These are phyloP conservation scores for Rubia peregrina DNA, from an alignment of 305 asterid genomes.

Conservation along the genomic window DNA sequence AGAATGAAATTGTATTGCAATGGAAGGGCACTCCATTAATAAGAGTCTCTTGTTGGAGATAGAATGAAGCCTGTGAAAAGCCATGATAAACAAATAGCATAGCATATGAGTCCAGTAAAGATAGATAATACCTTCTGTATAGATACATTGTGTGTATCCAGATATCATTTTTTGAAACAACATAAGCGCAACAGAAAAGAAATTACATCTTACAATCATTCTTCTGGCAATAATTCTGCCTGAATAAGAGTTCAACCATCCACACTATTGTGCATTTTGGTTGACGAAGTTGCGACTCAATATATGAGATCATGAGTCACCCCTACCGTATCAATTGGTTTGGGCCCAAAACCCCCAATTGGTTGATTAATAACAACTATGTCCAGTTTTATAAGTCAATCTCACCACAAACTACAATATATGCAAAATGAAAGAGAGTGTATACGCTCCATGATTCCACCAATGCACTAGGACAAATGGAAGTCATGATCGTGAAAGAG, in stretches of 20 bases:
- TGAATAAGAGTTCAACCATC: background rate
- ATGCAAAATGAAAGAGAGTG: background rate
- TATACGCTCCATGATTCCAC: background rate
- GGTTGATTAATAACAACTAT: too few relatives aligned
- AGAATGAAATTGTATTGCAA: slow-evolving; percentile 50
- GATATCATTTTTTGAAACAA: background rate
- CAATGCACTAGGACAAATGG: background rate
- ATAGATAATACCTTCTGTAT: background rate
- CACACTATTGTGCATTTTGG: background rate
- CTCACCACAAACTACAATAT: background rate
- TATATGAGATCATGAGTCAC: too few relatives aligned
- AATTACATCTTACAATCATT: background rate
- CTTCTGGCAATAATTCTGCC: background rate
- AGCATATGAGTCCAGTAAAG: background rate
- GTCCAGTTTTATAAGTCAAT: background rate
- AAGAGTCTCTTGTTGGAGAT: slow-evolving; percentile 63
- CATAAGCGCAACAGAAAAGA: background rate
- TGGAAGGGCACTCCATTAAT: slow-evolving; percentile 60
- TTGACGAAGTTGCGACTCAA: too few relatives aligned
- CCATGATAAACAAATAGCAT: background rate
- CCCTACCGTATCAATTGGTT: too few relatives aligned
- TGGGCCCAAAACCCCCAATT: too few relatives aligned
- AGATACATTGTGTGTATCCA: slow-evolving; percentile 3
- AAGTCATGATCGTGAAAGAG: background rate
- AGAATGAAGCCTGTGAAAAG: slow-evolving; percentile 11